Conservation (phyloP, 768 basidiomycete species). For the Termitomyces sp. region DNA sequence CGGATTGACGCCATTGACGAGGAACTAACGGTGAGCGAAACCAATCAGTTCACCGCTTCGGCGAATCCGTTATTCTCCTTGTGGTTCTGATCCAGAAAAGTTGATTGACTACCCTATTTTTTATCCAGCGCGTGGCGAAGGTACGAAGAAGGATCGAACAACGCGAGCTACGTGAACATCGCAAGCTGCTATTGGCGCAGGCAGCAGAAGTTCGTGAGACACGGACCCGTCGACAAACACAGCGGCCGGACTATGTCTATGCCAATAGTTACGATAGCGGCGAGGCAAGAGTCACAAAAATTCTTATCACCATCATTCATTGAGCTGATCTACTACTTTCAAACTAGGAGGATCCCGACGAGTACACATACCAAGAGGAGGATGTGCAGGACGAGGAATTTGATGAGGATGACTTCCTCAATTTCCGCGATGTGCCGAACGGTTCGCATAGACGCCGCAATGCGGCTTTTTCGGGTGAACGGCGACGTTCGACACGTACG, state of each 20-base stretch:
- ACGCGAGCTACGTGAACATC: conserved; percentile 64
- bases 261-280: conserved; percentile 59
- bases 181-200: conserved; percentile 58
- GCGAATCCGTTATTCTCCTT: conserved; percentile 4
- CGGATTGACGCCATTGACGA: conserved; percentile 62
- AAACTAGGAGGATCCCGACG: conserved; percentile 53
- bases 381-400: conserved; percentile 61
- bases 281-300: conserved; percentile 43
- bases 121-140: conserved; percentile 60
- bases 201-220: conserved; percentile 77
- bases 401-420: conserved; percentile 46
- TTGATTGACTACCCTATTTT: conserved; percentile 8
- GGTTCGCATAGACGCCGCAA: conserved; percentile 31
- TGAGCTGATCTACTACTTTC: conserved; percentile 25
- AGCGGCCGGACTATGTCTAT: conserved; percentile 80
- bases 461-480: conserved; percentile 24
- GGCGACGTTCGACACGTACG: conserved; percentile 50
- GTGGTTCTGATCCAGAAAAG: neutral
- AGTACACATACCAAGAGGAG: conserved; percentile 62
- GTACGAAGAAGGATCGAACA: conserved; percentile 68
- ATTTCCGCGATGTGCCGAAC: conserved; percentile 37
- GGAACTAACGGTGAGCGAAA: conserved; percentile 61
- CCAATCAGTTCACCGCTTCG: neutral
- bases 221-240: conserved; percentile 67
- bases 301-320: conserved; percentile 11